Base-by-base conservation (phyloP, 352 stramenopile genomes). In the Globisporangium irregulare region DNA sequence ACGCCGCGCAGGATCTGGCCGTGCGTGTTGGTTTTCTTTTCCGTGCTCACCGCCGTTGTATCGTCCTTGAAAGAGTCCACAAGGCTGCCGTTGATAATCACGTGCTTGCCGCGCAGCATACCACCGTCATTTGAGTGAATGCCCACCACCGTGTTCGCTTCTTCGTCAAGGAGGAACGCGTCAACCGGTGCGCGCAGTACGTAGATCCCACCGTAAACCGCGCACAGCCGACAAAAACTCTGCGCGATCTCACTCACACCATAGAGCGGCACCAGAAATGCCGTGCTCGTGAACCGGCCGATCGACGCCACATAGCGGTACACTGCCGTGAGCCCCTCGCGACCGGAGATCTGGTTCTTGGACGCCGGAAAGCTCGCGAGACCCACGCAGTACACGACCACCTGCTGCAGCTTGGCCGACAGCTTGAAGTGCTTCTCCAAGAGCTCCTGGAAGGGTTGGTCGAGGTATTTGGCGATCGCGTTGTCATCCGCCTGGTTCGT, bases 171-270 rank as follows among this genome's bases (percentile, higher is more conserved):
- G 8, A 91, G 71, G n/a, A 93, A 87, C 0, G 68, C 69, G 38
- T 87, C 68, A 54, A 93, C 71, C 9, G 85, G 82, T 29, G 82
- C 81, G 32, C 86, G 77, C 73, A 97, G 77, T 12, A 97, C 80
- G 68, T 96, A 97, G 36, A 95, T 81, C 14, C 83, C 90, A 3
- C 89, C 88, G 68, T 97, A 91, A n/a, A 97, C 89, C 0, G 90
- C 90, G 56, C 82, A 83, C 25, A 97, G 68, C 0, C 90, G 84
- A 75, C 91, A 96, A 71, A 97, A 97, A 53, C 83, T 92, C 76
- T 97, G 91, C 1, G 87, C 78, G 32, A 97, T 73, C 75, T 97
- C 91, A 27, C 88, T 90, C 20, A 94, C 80, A 18, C 91, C 91
- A 55, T 95, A 97, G 24, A 95, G 68, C 29, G 91, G 86, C 1